Conservation (phyloP, 768 basidiomycete species). For the Pisolithus sp. region DNA sequence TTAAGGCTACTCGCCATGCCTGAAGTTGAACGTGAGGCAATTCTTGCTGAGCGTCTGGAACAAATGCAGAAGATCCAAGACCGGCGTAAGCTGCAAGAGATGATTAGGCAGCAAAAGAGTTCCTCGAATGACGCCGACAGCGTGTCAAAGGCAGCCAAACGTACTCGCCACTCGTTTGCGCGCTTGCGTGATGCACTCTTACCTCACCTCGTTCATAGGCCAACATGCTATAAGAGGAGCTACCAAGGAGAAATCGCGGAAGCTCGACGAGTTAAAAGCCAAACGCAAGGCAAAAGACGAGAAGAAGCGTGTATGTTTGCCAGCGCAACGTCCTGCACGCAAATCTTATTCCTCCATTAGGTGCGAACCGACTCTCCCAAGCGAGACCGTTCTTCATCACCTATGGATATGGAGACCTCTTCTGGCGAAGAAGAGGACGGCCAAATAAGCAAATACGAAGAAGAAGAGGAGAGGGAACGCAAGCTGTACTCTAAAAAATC, state of each 20-base stretch:
- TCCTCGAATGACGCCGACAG: constrained; percentile 46
- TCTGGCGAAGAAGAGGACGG: constrained; percentile 73
- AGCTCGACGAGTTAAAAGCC: constrained; percentile 81
- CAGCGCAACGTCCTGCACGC: neutral
- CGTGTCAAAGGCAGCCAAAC: constrained; percentile 70
- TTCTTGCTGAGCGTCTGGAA: constrained; percentile 74
- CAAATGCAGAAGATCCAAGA: constrained; percentile 73
- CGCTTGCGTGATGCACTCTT: constrained; percentile 5
- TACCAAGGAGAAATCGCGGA: constrained; percentile 74
- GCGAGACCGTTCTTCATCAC: constrained; percentile 69
- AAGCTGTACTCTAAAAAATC: constrained; percentile 41
- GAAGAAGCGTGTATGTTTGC: constrained; percentile 62
- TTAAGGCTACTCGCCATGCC: constrained; percentile 69
- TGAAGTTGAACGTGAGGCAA: constrained; percentile 86
- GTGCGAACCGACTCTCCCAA: constrained; percentile 50
- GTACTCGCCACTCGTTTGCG: constrained; percentile 35
- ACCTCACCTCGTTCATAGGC: constrained; percentile 36
- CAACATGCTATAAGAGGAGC: constrained; percentile 68
- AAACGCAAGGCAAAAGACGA: constrained; percentile 86
- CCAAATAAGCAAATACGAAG: constrained; percentile 65
- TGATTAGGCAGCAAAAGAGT: constrained; percentile 61
- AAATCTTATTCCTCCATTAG: constrained; percentile 27
- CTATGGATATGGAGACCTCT: constrained; percentile 84
- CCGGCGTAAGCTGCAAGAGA: constrained; percentile 61
- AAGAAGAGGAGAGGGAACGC: constrained; percentile 62